Conservation (phyloP, 148 eudicot species). For the Vaccinium vitisidaea region DNA sequence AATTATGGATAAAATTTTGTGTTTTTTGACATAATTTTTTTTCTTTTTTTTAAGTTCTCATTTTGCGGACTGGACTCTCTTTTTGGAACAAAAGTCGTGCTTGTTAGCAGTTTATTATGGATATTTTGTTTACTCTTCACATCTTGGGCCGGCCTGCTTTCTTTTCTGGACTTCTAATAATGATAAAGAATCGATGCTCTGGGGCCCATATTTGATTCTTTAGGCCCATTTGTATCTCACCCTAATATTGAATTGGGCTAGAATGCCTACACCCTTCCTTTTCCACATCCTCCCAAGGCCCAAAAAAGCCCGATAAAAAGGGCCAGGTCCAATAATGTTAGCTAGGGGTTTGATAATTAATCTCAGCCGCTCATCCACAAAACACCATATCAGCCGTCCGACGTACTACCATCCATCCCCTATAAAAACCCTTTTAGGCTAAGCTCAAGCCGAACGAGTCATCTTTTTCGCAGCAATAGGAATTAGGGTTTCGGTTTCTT, state of each 20-base stretch:
- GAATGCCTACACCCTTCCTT: too few species aligned
- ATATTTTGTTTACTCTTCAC: background rate
- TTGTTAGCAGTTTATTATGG: too few species aligned
- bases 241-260: background rate
- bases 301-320: background rate
- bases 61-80: too few species aligned
- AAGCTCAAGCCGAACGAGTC: background rate
- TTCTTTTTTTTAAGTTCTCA: too few species aligned
- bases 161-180: background rate
- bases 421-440: background rate
- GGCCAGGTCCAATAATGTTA: background rate
- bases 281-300: too few species aligned
- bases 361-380: slow-evolving; percentile 1
- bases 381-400: background rate
- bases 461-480: background rate
- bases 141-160: background rate
- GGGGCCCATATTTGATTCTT: background rate
- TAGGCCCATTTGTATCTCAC: background rate
- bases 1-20: too few species aligned
- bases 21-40: too few species aligned
- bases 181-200: background rate
- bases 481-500: background rate
- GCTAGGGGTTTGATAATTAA: background rate
- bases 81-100: too few species aligned
- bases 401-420: background rate